phyloP scores from a whole-genome alignment of 345 rosid genomes.

The Gossypium stocksii region DNA sequence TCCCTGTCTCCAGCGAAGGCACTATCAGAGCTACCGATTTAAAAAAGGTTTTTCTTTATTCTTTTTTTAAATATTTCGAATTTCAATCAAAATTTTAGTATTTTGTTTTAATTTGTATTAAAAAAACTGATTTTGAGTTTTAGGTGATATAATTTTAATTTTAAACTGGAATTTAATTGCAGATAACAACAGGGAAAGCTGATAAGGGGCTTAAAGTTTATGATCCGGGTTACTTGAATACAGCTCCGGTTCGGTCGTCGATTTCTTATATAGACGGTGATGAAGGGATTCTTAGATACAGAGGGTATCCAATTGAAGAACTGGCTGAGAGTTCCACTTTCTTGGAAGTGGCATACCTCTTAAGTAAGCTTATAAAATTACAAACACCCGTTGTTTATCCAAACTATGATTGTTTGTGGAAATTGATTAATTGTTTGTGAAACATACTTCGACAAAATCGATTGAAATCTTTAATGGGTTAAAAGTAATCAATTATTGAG shows the following conservation, averaged over 20 bases:
- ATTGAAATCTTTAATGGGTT: not conserved
- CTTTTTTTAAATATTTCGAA: too few species aligned
- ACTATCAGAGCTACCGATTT: constrained; percentile 76
- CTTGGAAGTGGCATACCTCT: constrained; percentile 72
- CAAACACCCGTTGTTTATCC: not conserved
- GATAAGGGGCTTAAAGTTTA: constrained; percentile 84
- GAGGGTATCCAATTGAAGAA: constrained; percentile 85
- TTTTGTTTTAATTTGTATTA: not conserved
- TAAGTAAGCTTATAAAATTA: constrained; percentile 33
- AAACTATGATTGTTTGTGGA: not conserved
- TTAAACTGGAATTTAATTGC: not conserved
- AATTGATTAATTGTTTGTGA: not conserved
- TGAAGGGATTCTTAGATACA: constrained; percentile 78
- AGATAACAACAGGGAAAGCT: constrained; percentile 65
- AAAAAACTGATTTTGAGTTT: not conserved
- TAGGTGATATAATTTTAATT: not conserved
- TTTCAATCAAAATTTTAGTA: not conserved
- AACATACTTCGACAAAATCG: not conserved
- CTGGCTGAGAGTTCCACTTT: constrained; percentile 72
- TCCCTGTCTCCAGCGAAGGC: constrained; percentile 60
- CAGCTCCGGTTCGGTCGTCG: constrained; percentile 84
- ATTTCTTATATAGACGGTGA: constrained; percentile 94
- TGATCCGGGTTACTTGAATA: constrained; percentile 92
- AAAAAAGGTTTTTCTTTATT: constrained; percentile 69
- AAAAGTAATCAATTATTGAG: not conserved